These are phyloP conservation scores for Neonectria coccinea DNA, from an alignment of 2,329 filamentous ascomycete species.

Conservation along the genomic window DNA sequence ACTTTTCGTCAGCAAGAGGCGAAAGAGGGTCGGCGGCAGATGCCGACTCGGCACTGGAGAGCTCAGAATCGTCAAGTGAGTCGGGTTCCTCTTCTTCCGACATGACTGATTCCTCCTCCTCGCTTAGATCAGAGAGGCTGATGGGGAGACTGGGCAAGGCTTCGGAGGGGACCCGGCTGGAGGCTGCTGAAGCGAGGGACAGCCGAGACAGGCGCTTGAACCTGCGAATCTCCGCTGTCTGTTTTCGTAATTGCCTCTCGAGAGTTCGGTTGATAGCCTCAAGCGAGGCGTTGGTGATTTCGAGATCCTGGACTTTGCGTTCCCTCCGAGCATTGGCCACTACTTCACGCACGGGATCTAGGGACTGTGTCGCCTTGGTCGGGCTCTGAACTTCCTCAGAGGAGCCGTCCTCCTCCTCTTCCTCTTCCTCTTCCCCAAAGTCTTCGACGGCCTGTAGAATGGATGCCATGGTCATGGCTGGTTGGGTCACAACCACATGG, in stretches of 20 bases:
- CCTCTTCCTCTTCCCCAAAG: slow-evolving; percentile 50
- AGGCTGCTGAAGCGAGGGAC: slow-evolving; percentile 63
- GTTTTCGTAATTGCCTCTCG: slow-evolving; percentile 90
- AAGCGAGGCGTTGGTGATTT: slow-evolving; percentile 95
- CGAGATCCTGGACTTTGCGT: slow-evolving; percentile 93
- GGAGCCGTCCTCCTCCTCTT: slow-evolving; percentile 43
- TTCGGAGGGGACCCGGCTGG: slow-evolving; percentile 59
- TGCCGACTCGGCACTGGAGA: slow-evolving; percentile 56
- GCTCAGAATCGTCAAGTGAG: slow-evolving; percentile 65
- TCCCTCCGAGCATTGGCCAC: slow-evolving; percentile 91
- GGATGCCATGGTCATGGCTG: slow-evolving; percentile 64
- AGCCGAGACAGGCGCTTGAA: slow-evolving; percentile 86
- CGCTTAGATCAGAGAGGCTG: slow-evolving; percentile 63
- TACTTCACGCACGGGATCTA: slow-evolving; percentile 77
- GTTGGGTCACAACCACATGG: slow-evolving; percentile 46
- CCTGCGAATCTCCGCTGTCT: slow-evolving; percentile 86
- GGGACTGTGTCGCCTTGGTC: slow-evolving; percentile 64
- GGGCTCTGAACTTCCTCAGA: slow-evolving; percentile 64
- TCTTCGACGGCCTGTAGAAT: slow-evolving; percentile 69
- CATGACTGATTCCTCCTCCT: slow-evolving; percentile 53
- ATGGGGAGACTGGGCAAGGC: slow-evolving; percentile 56
- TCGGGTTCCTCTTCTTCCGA: slow-evolving; percentile 59
- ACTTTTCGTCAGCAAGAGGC: slow-evolving; percentile 48
- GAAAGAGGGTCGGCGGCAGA: slow-evolving; percentile 52
- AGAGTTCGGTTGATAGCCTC: slow-evolving; percentile 94